Conservation (phyloP, 176 grass and related monocot genomes). For the Triticum turgidum region DNA sequence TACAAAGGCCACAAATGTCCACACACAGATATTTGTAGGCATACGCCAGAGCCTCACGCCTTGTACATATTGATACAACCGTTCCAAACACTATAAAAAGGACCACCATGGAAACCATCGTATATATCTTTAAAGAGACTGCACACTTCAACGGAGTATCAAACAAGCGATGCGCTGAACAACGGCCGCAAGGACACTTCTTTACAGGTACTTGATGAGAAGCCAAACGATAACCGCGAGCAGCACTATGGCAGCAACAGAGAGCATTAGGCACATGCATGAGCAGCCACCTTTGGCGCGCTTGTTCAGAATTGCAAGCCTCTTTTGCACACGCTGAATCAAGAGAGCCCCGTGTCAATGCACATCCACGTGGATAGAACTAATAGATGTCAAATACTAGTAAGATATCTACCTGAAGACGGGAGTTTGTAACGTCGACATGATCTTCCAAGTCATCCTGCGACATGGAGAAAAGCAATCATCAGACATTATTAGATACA, state of each 20-base stretch:
- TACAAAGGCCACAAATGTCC: background rate
- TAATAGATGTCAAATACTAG: background rate
- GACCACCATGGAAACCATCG: slow-evolving; percentile 12
- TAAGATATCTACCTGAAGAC: slow-evolving; percentile 57
- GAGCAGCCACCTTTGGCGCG: slow-evolving; percentile 88
- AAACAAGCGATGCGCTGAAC: background rate
- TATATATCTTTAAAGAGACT: slow-evolving; percentile 25
- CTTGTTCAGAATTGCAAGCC: slow-evolving; percentile 84
- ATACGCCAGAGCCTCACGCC: background rate
- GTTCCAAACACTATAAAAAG: slow-evolving; percentile 28
- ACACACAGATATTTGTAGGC: slow-evolving; percentile 4
- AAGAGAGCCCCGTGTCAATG: slow-evolving; percentile 11
- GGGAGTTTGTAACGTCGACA: slow-evolving; percentile 77
- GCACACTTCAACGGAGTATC: slow-evolving; percentile 27
- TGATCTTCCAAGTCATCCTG: slow-evolving; percentile 86
- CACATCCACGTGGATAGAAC: background rate
- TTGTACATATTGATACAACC: slow-evolving; percentile 15
- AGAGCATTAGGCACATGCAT: slow-evolving; percentile 72
- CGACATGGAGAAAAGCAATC: slow-evolving; percentile 27
- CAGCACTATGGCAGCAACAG: slow-evolving; percentile 64
- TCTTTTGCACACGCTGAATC: slow-evolving; percentile 77
- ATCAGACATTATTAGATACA: background rate
- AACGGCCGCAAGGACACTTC: background rate
- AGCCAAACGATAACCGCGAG: slow-evolving; percentile 73
- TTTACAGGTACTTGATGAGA: slow-evolving; percentile 88